Evolutionary conservation across 305 asterid genomes (phyloP), one percentile per base, ranked within the genome.

Genomic region (Fraxinus sp.): DNA sequence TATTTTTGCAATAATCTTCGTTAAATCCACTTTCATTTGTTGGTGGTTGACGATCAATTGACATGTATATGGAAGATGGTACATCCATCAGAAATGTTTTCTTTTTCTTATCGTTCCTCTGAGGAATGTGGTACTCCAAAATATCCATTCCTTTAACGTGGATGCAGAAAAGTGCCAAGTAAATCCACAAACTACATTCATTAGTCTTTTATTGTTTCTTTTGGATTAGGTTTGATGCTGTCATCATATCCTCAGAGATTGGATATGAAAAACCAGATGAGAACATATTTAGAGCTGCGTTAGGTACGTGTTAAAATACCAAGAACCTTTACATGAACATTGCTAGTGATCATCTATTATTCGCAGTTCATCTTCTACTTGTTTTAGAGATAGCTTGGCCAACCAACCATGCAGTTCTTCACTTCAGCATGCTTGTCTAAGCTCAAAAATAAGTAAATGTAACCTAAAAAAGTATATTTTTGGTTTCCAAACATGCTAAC

Each of bases 201-300:
- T 44, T 26, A 11, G 18, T 52, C 11, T 71, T 72, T 72, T 37
- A 52, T 22, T 76, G 30, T 71, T 66, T 66, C 68, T 74, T 83
- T 79, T 83, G 73, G 70, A 75, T 79, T 85, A 94, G 98, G 89
- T 94, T 96, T 83, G 98, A 96, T 89, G 94, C 98, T 68, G 94
- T 93, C 79, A 86, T 92, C 83, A 90, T 96, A 88, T 96, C 99
- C 37, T 94, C 99, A 10, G 99, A 96, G 88, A 94, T 94, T 73
- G 97, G 97, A 84, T 88, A 90, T 41, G 99, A 96, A 75, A 96
- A 96, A 87, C 99, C 99, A 55, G 95, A 96, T 44, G 91, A 80
- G 78, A 88, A 88, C 84, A 96, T 96, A 86, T 96, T 96, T 79
- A 79, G 75, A 86, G 93, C 94, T 75, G 99, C 98, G 72, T 86